phyloP scores from a whole-genome alignment of 495 filamentous ascomycete species.

The Penicillium soppii region DNA sequence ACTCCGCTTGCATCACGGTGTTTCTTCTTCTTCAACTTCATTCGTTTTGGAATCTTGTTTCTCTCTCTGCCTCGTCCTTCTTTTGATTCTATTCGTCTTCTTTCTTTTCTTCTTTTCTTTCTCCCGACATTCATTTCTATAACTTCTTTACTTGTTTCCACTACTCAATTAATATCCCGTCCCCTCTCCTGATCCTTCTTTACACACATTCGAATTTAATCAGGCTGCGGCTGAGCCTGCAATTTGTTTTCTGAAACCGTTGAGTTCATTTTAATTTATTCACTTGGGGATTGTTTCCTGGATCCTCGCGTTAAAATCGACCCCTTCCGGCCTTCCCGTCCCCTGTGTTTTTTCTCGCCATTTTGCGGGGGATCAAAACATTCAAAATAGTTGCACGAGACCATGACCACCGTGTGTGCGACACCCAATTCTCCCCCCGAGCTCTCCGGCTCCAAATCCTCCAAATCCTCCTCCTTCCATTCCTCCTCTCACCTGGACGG shows the following conservation, averaged over 20 bases:
- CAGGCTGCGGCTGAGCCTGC: conserved; percentile 33
- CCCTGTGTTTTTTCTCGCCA: conserved; percentile 5
- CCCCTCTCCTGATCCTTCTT: conserved; percentile 25
- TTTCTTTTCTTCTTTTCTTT: conserved; percentile 6
- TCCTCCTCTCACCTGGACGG: conserved; percentile 70
- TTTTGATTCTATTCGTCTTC: conserved; percentile 12
- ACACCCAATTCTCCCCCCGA: conserved; percentile 79
- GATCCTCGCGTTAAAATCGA: conserved; percentile 23
- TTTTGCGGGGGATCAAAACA: conserved; percentile 11
- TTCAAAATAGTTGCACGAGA: conserved; percentile 37
- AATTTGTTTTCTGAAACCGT: conserved; percentile 16
- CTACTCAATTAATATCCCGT: conserved; percentile 10
- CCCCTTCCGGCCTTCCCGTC: conserved; percentile 19
- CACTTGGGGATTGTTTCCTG: conserved; percentile 13
- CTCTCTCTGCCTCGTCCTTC: conserved; percentile 21
- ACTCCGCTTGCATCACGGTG: conserved; percentile 24
- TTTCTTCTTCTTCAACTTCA: conserved; percentile 15
- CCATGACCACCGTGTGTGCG: conserved; percentile 58
- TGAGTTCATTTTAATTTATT: conserved; percentile 20
- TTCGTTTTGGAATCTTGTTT: conserved; percentile 13
- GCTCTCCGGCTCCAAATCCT: conserved; percentile 81
- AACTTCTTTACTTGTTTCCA: conserved; percentile 9
- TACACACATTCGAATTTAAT: conserved; percentile 30
- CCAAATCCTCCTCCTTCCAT: conserved; percentile 85
- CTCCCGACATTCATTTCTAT: conserved; percentile 10